Conservation (phyloP, 2,329 filamentous ascomycete species). For the Helminthosporium solani region DNA sequence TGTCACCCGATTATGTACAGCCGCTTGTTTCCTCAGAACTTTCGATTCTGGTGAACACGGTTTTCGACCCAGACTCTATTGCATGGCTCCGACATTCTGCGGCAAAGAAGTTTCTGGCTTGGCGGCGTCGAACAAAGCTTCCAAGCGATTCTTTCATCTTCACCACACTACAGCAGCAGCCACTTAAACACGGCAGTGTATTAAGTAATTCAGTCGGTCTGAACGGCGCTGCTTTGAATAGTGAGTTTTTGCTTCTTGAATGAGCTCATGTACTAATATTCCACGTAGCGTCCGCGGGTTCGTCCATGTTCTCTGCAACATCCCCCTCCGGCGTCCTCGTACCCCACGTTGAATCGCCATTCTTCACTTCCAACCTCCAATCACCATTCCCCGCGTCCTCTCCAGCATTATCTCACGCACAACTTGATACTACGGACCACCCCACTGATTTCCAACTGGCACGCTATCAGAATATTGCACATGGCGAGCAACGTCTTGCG, state of each 20-base stretch:
- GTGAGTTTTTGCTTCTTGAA: slow-evolving; percentile 12
- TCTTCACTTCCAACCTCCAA: slow-evolving; percentile 35
- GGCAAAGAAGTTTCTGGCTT: slow-evolving; percentile 76
- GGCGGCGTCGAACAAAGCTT: slow-evolving; percentile 54
- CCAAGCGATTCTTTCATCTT: slow-evolving; percentile 29
- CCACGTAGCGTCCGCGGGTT: slow-evolving; percentile 31
- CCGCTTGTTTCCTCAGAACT: slow-evolving; percentile 79
- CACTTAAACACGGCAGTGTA: slow-evolving; percentile 23
- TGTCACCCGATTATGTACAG: slow-evolving; percentile 87
- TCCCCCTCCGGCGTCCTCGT: slow-evolving; percentile 44
- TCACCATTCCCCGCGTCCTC: slow-evolving; percentile 39
- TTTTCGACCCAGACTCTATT: slow-evolving; percentile 77
- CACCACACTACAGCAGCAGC: slow-evolving; percentile 22
- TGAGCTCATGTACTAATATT: slow-evolving; percentile 7
- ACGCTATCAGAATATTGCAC: slow-evolving; percentile 54
- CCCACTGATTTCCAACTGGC: slow-evolving; percentile 39
- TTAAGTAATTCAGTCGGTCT: slow-evolving; percentile 35
- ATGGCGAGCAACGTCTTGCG: slow-evolving; percentile 61
- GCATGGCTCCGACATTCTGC: slow-evolving; percentile 80
- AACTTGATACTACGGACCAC: slow-evolving; percentile 25
- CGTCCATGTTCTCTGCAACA: slow-evolving; percentile 37
- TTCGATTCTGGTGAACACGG: slow-evolving; percentile 62
- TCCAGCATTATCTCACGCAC: slow-evolving; percentile 32
- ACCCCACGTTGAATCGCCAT: slow-evolving; percentile 37
- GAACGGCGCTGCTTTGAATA: slow-evolving; percentile 23